Percentiles rank a stretch among this genome's conserved stretches.
Evolutionary conservation across 202 grass and related monocot species (phyloP).

Genomic region (Eragrostis tef): DNA sequence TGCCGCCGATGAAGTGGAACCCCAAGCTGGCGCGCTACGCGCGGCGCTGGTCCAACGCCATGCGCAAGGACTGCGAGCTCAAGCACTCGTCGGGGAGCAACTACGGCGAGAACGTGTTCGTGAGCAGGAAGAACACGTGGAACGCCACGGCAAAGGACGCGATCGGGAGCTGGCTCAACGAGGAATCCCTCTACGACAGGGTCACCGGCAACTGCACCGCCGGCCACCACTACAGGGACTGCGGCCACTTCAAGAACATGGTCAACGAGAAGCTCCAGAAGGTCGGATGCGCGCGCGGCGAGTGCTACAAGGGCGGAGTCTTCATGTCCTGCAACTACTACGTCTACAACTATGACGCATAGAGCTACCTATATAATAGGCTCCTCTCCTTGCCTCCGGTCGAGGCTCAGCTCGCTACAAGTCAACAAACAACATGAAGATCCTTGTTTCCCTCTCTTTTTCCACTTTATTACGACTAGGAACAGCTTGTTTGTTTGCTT

Average conservation of each 20-base stretch:
- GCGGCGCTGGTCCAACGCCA: conserved; percentile 48
- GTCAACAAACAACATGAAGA: no score
- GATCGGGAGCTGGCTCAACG: fast-evolving
- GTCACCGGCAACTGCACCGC: not conserved
- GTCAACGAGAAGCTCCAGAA: not conserved
- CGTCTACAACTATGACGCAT: not conserved
- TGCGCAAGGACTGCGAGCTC: conserved; percentile 36
- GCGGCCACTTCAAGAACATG: conserved; percentile 49
- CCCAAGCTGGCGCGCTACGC: conserved; percentile 40
- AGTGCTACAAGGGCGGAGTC: conserved; percentile 40
- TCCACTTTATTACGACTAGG: no score
- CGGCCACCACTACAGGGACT: not conserved
- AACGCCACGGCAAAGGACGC: conserved; percentile 37
- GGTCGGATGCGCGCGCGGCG: conserved; percentile 33
- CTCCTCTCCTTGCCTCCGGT: no score
- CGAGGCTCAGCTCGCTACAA: no score
- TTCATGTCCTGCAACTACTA: conserved; percentile 49
- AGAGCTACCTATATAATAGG: not conserved
- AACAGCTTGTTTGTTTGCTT: no score
- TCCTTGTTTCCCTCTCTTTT: not conserved
- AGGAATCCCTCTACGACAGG: conserved; percentile 39
- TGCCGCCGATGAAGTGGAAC: conserved; percentile 35
- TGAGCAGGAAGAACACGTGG: not conserved
- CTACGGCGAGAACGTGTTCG: conserved; percentile 43
- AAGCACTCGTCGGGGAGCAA: not conserved